These are phyloP conservation scores for Raphidocelis subcapitata DNA, from an alignment of 139 green algal genomes.

Conservation along the genomic window DNA sequence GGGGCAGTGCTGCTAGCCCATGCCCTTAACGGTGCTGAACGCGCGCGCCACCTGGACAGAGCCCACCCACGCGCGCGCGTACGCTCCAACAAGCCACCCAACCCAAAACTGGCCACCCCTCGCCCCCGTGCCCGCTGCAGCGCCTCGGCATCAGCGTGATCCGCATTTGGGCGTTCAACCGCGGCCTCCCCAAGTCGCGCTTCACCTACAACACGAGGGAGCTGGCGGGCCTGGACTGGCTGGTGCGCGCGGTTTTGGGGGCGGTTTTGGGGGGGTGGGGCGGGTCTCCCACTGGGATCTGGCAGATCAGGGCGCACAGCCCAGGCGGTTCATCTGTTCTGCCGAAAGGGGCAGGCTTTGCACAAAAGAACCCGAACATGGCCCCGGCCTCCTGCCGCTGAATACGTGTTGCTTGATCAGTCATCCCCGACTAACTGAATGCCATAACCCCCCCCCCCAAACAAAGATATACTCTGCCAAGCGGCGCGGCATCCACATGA, in stretches of 20 bases:
- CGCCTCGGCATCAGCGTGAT: slow-evolving; percentile 30
- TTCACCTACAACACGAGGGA: slow-evolving; percentile 46
- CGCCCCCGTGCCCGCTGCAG: slow-evolving; percentile 6
- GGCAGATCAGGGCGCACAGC: no score
- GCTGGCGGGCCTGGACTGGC: slow-evolving; percentile 50
- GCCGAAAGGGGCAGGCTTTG: no score
- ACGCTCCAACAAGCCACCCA: neutral
- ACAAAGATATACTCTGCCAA: slow-evolving; percentile 30
- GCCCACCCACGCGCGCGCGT: neutral
- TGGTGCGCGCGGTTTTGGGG: neutral
- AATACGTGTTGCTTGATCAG: no score
- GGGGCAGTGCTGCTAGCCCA: neutral
- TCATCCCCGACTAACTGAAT: no score
- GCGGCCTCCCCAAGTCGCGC: neutral
- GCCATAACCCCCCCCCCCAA: no score
- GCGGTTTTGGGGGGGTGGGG: no score
- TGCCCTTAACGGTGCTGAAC: neutral
- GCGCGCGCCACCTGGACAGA: neutral
- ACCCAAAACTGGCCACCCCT: neutral
- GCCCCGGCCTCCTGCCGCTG: no score
- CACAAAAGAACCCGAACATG: no score
- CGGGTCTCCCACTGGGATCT: no score
- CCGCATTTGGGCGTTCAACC: slow-evolving; percentile 42
- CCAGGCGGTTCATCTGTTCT: no score
- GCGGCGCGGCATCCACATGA: slow-evolving; percentile 37